Evolutionary conservation across 352 stramenopile species (phyloP), one percentile per base, ranked within the genome.

Genomic region (Nannochloropsis limnetica): DNA sequence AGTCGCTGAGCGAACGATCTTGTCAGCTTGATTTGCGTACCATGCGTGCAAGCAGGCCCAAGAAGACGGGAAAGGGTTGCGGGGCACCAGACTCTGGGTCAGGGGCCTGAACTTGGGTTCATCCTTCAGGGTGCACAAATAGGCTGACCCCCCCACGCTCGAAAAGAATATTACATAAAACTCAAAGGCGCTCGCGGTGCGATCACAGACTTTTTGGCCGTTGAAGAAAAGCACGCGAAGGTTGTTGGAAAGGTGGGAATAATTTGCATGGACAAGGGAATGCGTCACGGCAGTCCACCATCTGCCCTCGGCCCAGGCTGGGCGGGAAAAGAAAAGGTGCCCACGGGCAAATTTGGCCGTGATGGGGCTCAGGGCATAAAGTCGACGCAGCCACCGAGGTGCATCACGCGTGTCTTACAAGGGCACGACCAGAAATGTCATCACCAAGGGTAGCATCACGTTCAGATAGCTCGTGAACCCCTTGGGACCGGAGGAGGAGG

Each of bases 41-140:
- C 61, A 74, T 22, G 9, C 61, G 0, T 74, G 61, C 20, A 74
- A 29, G 11, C 11, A 20, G 8, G 8, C 22, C 61, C 61, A 74
- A 74, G 61, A 74, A 6, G 61, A 74, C 25, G 61, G 61, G 61
- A 74, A 74, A 74, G 61, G 61, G 25, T 74, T 74, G 3, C 61
- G 61, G 15, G 61, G 61, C 61, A 74, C 61, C 3, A 74, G 22
- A 2, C 9, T 23, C 61, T 74, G 2, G 15, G 61, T 20, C 61
- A 74, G 15, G 8, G 61, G 61, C 61, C 15, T 74, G 11, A 74
- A 20, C 4, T 74, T 8, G 25, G 22, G 61, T 20, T 74, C 61
- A 22, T 74, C 25, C 61, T 74, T 74, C 25, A 25, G 61, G 11
- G 61, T 74, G 1, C 9, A 23, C n/a, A 74, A 22, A 22, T 74